Evolutionary conservation across 2,329 filamentous ascomycete species (phyloP).

Genomic region (Aspergillus piperis): DNA sequence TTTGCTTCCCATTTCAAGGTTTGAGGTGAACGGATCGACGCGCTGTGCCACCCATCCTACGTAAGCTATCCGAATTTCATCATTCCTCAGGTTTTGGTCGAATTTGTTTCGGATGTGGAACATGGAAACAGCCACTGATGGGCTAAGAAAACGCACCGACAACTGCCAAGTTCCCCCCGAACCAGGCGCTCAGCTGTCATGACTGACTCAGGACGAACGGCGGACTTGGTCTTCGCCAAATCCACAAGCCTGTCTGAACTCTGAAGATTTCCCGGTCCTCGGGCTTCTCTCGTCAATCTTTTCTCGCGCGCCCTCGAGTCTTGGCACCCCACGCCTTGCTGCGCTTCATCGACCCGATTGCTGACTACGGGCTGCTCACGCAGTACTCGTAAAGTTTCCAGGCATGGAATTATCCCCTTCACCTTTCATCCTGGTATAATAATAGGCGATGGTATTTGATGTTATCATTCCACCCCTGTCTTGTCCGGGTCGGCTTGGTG

Average conservation of each 20-base stretch:
- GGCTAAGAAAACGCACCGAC: neutral
- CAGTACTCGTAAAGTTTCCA: neutral
- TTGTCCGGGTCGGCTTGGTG: neutral
- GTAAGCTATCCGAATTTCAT: slow-evolving; percentile 1
- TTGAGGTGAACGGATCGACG: neutral
- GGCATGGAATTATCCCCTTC: neutral
- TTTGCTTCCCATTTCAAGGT: neutral
- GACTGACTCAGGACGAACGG: neutral
- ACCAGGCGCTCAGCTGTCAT: neutral
- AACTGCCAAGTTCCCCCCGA: neutral
- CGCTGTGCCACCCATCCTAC: neutral
- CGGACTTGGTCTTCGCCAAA: too few species aligned
- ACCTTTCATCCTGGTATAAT: neutral
- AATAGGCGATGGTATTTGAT: neutral
- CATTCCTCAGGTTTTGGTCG: neutral
- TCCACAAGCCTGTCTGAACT: too few species aligned
- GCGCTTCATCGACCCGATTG: neutral
- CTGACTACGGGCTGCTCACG: neutral
- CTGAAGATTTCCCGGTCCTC: neutral
- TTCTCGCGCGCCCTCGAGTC: too few species aligned
- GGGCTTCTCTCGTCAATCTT: neutral
- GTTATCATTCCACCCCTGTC: neutral
- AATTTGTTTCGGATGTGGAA: neutral
- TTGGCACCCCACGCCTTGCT: neutral
- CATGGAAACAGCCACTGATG: too few species aligned